Conservation (phyloP, 1,284 basidiomycete species). For the Cutaneotrichosporon mucoides region DNA sequence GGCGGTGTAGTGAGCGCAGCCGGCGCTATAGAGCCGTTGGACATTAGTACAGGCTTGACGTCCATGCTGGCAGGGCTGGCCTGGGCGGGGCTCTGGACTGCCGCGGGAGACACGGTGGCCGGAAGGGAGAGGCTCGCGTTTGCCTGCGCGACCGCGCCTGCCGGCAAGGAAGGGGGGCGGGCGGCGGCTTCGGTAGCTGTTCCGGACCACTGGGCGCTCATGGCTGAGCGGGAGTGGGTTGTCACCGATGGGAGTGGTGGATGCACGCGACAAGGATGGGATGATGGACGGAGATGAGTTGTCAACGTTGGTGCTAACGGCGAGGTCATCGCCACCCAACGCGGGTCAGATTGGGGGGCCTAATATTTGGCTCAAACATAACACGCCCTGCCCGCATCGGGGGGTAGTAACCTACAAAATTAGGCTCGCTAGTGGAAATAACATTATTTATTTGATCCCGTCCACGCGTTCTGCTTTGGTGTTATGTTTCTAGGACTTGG, state of each 20-base stretch:
- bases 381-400: too few species aligned
- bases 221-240: background rate
- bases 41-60: slow-evolving; percentile 2
- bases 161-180: slow-evolving; percentile 2
- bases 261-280: background rate
- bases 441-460: background rate
- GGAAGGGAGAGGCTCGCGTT: slow-evolving; percentile 7
- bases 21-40: slow-evolving; percentile 11
- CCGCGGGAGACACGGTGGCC: background rate
- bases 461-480: background rate
- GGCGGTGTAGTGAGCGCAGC: background rate
- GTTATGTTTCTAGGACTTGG: background rate
- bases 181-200: slow-evolving; percentile 1
- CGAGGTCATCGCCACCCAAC: too few species aligned
- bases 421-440: too few species aligned
- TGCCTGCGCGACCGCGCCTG: slow-evolving; percentile 10
- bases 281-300: background rate
- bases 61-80: background rate
- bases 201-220: slow-evolving; percentile 7
- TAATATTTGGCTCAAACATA: too few species aligned
- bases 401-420: too few species aligned
- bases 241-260: background rate
- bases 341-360: too few species aligned
- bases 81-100: background rate
- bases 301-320: background rate